phyloP scores from a whole-genome alignment of 352 stramenopile genomes.

The Phytophthora idaei region DNA sequence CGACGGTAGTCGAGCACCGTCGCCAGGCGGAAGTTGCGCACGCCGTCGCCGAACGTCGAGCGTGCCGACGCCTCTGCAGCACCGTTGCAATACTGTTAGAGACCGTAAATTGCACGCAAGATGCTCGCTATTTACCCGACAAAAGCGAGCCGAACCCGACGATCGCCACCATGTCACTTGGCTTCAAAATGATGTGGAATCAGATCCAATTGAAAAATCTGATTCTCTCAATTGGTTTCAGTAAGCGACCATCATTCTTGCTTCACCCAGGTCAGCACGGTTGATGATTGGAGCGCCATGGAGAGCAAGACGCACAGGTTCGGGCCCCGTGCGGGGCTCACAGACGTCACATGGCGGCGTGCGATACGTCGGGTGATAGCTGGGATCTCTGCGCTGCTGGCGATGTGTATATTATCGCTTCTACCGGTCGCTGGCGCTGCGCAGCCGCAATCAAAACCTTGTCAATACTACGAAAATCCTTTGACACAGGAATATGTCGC shows the following conservation, averaged over 20 bases:
- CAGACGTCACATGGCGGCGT: constrained; percentile 1
- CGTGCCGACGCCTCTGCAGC: constrained; percentile 71
- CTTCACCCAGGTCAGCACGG: constrained; percentile 21
- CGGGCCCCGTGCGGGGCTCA: constrained; percentile 1
- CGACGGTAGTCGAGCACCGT: constrained; percentile 85
- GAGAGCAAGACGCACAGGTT: constrained; percentile 18
- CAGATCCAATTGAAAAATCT: constrained; percentile 16
- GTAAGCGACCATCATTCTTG: constrained; percentile 23
- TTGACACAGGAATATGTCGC: constrained; percentile 47
- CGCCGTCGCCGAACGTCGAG: constrained; percentile 86
- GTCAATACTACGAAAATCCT: constrained; percentile 43
- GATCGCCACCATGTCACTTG: constrained; percentile 64
- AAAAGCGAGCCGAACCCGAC: constrained; percentile 93
- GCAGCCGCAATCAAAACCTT: constrained; percentile 28
- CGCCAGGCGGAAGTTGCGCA: constrained; percentile 90
- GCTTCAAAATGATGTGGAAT: constrained; percentile 19
- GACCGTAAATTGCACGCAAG: background rate
- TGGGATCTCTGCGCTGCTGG: constrained; percentile 13
- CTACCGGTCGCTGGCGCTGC: constrained; percentile 4
- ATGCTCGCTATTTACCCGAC: constrained; percentile 45
- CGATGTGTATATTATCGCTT: constrained; percentile 2
- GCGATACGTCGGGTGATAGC: constrained; percentile 6
- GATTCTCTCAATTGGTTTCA: constrained; percentile 19
- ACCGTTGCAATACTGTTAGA: background rate
- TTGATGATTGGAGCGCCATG: constrained; percentile 30